A percentile compares a stretch with the other conserved stretches of the same genome.
phyloP scores from a whole-genome alignment of 2,329 filamentous ascomycete species.

The Hymenoscyphus occultus region DNA sequence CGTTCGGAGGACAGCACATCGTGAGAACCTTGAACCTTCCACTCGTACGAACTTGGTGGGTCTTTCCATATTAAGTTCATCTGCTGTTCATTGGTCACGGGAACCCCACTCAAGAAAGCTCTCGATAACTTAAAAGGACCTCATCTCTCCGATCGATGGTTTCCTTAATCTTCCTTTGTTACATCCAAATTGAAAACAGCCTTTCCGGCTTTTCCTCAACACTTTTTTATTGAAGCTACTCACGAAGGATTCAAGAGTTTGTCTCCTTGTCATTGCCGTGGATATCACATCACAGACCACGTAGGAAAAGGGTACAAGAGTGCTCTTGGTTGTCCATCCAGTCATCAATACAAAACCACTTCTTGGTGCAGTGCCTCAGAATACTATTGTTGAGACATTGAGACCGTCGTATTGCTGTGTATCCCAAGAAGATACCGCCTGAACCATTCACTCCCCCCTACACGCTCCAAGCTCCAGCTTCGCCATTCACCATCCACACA shows the following conservation, averaged over 20 bases:
- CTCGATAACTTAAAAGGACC: slow-evolving; percentile 9
- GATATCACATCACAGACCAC: background rate
- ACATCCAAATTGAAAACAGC: background rate
- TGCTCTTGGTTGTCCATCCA: slow-evolving; percentile 15
- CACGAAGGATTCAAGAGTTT: background rate
- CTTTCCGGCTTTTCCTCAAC: slow-evolving; percentile 1
- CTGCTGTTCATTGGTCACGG: background rate
- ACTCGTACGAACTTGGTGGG: background rate
- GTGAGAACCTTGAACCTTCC: background rate
- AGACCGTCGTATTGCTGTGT: slow-evolving; percentile 26
- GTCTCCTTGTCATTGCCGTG: background rate
- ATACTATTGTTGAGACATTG: slow-evolving; percentile 20
- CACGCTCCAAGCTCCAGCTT: background rate
- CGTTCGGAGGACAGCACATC: slow-evolving; percentile 8
- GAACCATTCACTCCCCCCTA: background rate
- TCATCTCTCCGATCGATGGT: background rate
- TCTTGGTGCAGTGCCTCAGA: slow-evolving; percentile 27
- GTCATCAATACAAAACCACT: slow-evolving; percentile 25
- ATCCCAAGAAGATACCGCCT: slow-evolving; percentile 4
- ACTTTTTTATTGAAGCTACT: background rate
- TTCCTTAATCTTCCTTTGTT: background rate
- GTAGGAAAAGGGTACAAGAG: slow-evolving; percentile 14
- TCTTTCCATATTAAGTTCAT: slow-evolving; percentile 6
- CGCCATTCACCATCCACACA: background rate
- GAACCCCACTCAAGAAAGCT: background rate